A percentile compares a stretch with the other conserved stretches of the same genome.
phyloP scores from a whole-genome alignment of 2,329 filamentous ascomycete genomes.

The Dactylella cylindrospora region DNA sequence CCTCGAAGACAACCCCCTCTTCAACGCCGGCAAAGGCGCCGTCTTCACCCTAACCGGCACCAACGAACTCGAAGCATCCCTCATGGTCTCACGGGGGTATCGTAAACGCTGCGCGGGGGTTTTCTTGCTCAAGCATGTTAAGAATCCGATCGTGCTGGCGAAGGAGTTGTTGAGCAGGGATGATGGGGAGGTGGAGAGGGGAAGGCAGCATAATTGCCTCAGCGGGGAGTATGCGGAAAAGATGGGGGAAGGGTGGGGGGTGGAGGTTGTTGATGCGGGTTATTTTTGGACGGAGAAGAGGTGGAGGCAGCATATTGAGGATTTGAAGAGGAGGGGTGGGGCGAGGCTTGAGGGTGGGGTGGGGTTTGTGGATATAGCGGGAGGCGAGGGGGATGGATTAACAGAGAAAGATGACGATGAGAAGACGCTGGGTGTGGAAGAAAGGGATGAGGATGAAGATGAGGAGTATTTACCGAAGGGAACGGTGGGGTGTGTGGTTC shows the following conservation, averaged over 20 bases:
- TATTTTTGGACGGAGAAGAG: conserved; percentile 79
- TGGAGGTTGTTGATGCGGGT: conserved; percentile 67
- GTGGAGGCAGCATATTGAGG: conserved; percentile 75
- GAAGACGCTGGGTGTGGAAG: conserved; percentile 36
- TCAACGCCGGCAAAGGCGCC: conserved; percentile 80
- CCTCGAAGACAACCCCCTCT: conserved; percentile 77
- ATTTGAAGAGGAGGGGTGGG: conserved; percentile 54
- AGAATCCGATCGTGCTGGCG: conserved; percentile 76
- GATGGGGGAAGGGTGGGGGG: conserved; percentile 67
- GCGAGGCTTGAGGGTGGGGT: conserved; percentile 40
- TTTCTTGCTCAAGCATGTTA: conserved; percentile 71
- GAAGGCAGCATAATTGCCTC: conserved; percentile 54
- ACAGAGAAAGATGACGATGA: neutral
- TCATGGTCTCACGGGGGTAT: conserved; percentile 76
- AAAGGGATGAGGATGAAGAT: conserved; percentile 59
- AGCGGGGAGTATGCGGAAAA: conserved; percentile 68
- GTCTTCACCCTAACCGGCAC: conserved; percentile 81
- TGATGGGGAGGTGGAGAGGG: conserved; percentile 60
- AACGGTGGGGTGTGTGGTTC: conserved; percentile 77
- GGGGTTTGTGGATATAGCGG: conserved; percentile 6
- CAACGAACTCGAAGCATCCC: conserved; percentile 81
- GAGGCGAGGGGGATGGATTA: neutral
- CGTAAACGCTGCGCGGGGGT: conserved; percentile 77
- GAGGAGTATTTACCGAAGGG: conserved; percentile 75
- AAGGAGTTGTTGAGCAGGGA: conserved; percentile 69